A percentile compares a stretch with the other conserved stretches of the same genome.
Conservation (phyloP, 192 early-diverging fungal genomes). For the Coemansia furcata region DNA sequence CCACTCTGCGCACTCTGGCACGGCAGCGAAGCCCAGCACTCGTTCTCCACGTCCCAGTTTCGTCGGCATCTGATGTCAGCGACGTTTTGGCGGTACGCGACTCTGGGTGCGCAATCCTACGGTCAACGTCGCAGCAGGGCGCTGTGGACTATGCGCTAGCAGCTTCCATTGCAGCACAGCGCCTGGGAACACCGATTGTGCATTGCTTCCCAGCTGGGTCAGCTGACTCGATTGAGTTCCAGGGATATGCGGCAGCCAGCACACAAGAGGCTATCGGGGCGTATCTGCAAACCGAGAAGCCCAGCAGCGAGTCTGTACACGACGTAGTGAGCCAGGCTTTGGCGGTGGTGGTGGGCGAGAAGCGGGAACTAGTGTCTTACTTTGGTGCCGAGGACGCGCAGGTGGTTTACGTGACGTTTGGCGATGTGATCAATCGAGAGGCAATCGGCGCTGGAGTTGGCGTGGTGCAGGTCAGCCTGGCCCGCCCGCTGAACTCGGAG, state of each 20-base stretch:
- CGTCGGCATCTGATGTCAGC: constrained; percentile 41
- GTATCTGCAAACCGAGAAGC: constrained; percentile 26
- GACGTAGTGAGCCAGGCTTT: constrained; percentile 19
- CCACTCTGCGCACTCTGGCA: constrained; percentile 30
- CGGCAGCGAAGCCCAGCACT: constrained; percentile 18
- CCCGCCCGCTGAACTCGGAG: constrained; percentile 72
- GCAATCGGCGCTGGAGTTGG: constrained; percentile 54
- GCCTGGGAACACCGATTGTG: constrained; percentile 59
- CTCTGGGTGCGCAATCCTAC: constrained; percentile 75
- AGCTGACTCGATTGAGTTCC: constrained; percentile 22
- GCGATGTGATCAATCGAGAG: background rate
- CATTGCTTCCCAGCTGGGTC: constrained; percentile 57
- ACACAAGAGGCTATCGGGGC: constrained; percentile 47
- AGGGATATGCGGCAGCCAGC: constrained; percentile 29
- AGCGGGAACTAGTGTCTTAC: constrained; percentile 18
- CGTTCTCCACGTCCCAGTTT: constrained; percentile 34
- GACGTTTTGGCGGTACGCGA: constrained; percentile 72
- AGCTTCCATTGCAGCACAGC: constrained; percentile 69
- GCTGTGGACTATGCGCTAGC: constrained; percentile 79
- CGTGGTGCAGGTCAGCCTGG: constrained; percentile 69
- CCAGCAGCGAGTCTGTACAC: constrained; percentile 3
- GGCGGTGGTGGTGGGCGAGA: constrained; percentile 14
- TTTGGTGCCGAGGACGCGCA: constrained; percentile 56
- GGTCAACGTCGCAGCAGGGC: constrained; percentile 74
- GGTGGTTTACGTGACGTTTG: constrained; percentile 73